Percentiles rank a stretch among this genome's conserved stretches.
Conservation (phyloP, 2,329 filamentous ascomycete genomes). For the Emergomyces orientalis region DNA sequence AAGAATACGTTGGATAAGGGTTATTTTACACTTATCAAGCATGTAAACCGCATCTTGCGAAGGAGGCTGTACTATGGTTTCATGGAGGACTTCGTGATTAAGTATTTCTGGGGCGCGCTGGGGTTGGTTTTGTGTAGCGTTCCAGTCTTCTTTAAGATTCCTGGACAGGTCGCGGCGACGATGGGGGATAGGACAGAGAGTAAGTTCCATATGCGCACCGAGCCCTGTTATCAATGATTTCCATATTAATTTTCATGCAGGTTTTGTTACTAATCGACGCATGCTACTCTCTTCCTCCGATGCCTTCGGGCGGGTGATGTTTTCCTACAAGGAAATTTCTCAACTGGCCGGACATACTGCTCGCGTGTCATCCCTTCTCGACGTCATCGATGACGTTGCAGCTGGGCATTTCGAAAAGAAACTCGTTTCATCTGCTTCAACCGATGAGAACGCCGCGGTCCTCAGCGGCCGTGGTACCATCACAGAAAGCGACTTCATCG, state of each 20-base stretch:
- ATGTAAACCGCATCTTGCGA: conserved; percentile 90
- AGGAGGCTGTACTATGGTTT: conserved; percentile 93
- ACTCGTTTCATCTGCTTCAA: conserved; percentile 78
- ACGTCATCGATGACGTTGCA: conserved; percentile 90
- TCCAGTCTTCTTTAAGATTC: conserved; percentile 90
- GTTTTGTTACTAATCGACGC: conserved; percentile 86
- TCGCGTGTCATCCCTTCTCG: conserved; percentile 75
- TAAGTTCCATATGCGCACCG: conserved; percentile 26
- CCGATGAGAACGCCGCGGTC: conserved; percentile 70
- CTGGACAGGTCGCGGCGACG: conserved; percentile 51
- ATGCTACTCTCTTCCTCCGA: conserved; percentile 90
- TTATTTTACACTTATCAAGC: conserved; percentile 97
- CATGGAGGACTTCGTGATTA: conserved; percentile 99
- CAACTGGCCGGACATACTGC: conserved; percentile 93
- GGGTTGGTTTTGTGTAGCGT: conserved; percentile 87
- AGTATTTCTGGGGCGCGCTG: conserved; percentile 96
- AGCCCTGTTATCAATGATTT: conserved; percentile 4
- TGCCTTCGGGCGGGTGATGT: conserved; percentile 92
- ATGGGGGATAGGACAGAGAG: conserved; percentile 50
- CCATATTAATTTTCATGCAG: conserved; percentile 28
- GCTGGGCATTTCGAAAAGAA: conserved; percentile 92
- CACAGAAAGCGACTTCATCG: conserved; percentile 71
- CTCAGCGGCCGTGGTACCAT: conserved; percentile 73
- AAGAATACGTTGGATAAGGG: conserved; percentile 96
- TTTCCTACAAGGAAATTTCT: conserved; percentile 94